Evolutionary conservation across 169 alveolate species (phyloP), one percentile per base, ranked within the genome.

Genomic region (Cryptosporidium ubiquitum): DNA sequence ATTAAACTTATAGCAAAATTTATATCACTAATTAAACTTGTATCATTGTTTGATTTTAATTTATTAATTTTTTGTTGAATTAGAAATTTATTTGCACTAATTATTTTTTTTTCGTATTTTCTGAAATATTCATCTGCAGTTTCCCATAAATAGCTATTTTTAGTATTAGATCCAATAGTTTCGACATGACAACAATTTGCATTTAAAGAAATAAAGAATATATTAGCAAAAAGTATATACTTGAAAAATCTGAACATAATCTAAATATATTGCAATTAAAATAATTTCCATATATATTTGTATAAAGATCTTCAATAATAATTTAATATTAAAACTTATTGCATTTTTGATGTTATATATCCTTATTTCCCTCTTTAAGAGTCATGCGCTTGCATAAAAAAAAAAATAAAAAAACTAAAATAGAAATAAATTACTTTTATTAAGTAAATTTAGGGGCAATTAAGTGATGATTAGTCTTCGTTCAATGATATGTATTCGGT

Each of bases 321-420:
- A 60, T 7, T 57, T 42, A 31, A 26, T 26, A 20, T 55, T 55
- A 6, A n/a, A 23, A 3, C 5, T 55, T 5, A 23, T 55, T 55
- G 29, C 66, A 26, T 55, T 55, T 55, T 47, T 47, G 37, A 58
- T 58, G 35, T 31, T 18, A 58, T 31, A 31, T 64, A 64, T 64
- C 71, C 49, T 33, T 18, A 33, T 64, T 61, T 64, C 71, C 71
- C 66, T 37, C 71, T 64, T 37, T 64, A 35, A 64, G 71, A 64
- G 71, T 64, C 71, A 64, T 64, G 71, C 71, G 71, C 71, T 64
- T 31, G 2, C 68, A 58, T 9, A 20, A 7, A 10, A 47, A 14
- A 47, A 12, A 10, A 14, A 47, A 6, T 47, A 12, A 14, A 14
- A 47, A 14, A 47, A 5, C 23, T 23, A 55, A 5, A 26, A 55